A percentile compares a stretch with the other conserved stretches of the same genome.
Conservation (phyloP, 441 rosid species). For the Erodium chrysanthum region DNA sequence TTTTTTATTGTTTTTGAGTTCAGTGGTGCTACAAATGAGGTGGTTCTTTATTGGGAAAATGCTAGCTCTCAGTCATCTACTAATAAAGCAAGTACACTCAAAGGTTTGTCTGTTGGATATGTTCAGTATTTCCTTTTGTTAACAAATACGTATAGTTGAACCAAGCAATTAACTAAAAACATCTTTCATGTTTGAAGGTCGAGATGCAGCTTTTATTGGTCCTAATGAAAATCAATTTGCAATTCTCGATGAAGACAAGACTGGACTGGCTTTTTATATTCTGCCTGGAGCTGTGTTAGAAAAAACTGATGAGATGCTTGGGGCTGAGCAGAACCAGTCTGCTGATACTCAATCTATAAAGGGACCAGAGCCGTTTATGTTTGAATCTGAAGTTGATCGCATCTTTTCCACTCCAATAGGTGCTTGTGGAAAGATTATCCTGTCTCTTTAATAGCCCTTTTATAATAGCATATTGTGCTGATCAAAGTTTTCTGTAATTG, state of each 20-base stretch:
- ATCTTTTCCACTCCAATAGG: conserved; percentile 96
- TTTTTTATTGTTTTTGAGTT: conserved; percentile 87
- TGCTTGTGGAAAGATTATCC: conserved; percentile 28
- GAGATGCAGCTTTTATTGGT: conserved; percentile 91
- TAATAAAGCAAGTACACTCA: conserved; percentile 69
- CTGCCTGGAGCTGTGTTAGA: conserved; percentile 63
- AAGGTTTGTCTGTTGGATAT: conserved; percentile 40
- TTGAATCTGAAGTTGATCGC: conserved; percentile 89
- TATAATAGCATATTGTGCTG: conserved; percentile 20
- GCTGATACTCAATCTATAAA: conserved; percentile 51
- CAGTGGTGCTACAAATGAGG: conserved; percentile 74
- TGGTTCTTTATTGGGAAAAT: conserved; percentile 91
- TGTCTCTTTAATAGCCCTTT: conserved; percentile 15
- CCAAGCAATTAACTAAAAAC: conserved; percentile 14
- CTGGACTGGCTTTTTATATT: conserved; percentile 65
- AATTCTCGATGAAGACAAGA: conserved; percentile 87
- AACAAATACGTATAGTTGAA: conserved; percentile 17
- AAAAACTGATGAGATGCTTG: conserved; percentile 54
- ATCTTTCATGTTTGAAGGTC: conserved; percentile 40
- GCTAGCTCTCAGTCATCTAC: conserved; percentile 49
- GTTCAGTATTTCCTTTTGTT: conserved; percentile 9
- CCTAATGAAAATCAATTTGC: conserved; percentile 79
- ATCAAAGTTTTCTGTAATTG: conserved; percentile 29
- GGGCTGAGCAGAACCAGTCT: conserved; percentile 50
- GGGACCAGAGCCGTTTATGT: conserved; percentile 81